phyloP scores from a whole-genome alignment of 768 basidiomycete species.

The Termitomyces sp. region DNA sequence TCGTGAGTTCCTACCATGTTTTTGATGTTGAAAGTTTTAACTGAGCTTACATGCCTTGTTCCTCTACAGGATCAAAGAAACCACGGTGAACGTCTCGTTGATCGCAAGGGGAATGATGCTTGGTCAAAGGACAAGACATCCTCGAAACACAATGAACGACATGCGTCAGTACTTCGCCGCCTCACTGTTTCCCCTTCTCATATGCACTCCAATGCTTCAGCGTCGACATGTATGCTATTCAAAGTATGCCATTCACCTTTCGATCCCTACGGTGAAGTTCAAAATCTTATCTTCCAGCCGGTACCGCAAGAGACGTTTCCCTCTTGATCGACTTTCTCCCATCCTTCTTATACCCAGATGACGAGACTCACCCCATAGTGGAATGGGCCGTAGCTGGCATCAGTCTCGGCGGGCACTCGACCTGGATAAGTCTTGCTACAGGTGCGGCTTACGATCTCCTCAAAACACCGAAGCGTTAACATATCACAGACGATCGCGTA shows the following conservation, averaged over 20 bases:
- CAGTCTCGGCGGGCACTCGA: conserved; percentile 82
- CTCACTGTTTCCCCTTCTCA: neutral
- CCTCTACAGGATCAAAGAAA: conserved; percentile 41
- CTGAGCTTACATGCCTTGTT: neutral
- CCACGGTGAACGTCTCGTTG: conserved; percentile 35
- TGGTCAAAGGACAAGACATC: conserved; percentile 26
- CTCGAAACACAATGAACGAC: conserved; percentile 28
- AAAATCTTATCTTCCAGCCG: conserved; percentile 30
- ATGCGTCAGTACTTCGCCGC: conserved; percentile 33
- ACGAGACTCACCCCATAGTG: conserved; percentile 48
- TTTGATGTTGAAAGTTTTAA: too few relatives aligned
- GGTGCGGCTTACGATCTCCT: conserved; percentile 22
- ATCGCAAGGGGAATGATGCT: conserved; percentile 29
- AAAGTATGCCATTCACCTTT: conserved; percentile 24
- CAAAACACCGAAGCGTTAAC: neutral
- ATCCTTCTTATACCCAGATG: conserved; percentile 66
- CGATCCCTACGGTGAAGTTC: neutral
- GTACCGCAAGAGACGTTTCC: conserved; percentile 73
- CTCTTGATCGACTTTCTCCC: conserved; percentile 81
- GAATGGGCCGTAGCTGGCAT: conserved; percentile 74
- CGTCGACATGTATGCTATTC: conserved; percentile 46
- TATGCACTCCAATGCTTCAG: conserved; percentile 18
- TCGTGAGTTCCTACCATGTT: conserved; percentile 24
- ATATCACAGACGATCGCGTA: conserved; percentile 38
- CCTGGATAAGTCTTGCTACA: conserved; percentile 65